Percentiles rank a stretch among this genome's conserved stretches.
These are phyloP conservation scores for Capronia americana DNA, from an alignment of 2,329 filamentous ascomycete genomes.

Conservation along the genomic window DNA sequence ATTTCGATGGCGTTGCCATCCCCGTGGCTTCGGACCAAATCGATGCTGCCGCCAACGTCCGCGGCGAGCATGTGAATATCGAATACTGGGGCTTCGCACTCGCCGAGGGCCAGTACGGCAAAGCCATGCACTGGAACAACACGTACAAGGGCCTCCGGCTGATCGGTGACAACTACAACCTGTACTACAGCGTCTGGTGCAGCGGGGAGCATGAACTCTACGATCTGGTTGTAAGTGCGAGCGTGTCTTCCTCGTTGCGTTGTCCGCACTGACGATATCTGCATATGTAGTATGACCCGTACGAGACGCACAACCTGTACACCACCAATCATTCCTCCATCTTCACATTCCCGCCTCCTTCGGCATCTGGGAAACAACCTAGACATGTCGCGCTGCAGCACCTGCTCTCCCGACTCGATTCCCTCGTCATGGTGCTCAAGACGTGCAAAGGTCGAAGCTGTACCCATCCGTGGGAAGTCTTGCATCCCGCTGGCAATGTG, in stretches of 20 bases:
- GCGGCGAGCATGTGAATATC: slow-evolving; percentile 63
- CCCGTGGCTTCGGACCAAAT: slow-evolving; percentile 43
- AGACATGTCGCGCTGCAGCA: slow-evolving; percentile 37
- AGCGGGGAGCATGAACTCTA: slow-evolving; percentile 51
- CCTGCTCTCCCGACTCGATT: slow-evolving; percentile 43
- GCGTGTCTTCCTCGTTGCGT: slow-evolving; percentile 1
- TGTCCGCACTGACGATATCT: background rate
- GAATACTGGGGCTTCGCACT: slow-evolving; percentile 61
- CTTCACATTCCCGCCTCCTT: slow-evolving; percentile 6
- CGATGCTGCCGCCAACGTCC: slow-evolving; percentile 35
- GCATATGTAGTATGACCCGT: slow-evolving; percentile 44
- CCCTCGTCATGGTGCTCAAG: slow-evolving; percentile 49
- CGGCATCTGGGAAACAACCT: background rate
- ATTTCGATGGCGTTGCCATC: slow-evolving; percentile 66
- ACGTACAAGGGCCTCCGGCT: slow-evolving; percentile 51
- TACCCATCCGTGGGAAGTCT: slow-evolving; percentile 47
- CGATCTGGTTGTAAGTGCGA: slow-evolving; percentile 43
- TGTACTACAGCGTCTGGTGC: slow-evolving; percentile 53
- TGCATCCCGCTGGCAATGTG: slow-evolving; percentile 46
- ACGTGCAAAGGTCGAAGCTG: slow-evolving; percentile 48
- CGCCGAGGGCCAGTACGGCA: slow-evolving; percentile 43
- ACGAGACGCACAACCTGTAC: slow-evolving; percentile 46
- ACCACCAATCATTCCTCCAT: slow-evolving; percentile 17
- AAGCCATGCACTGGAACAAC: slow-evolving; percentile 33
- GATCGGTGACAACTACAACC: slow-evolving; percentile 45